These are phyloP conservation scores for Scutellaria baicalensis DNA, from an alignment of 257 asterid genomes.

Conservation along the genomic window DNA sequence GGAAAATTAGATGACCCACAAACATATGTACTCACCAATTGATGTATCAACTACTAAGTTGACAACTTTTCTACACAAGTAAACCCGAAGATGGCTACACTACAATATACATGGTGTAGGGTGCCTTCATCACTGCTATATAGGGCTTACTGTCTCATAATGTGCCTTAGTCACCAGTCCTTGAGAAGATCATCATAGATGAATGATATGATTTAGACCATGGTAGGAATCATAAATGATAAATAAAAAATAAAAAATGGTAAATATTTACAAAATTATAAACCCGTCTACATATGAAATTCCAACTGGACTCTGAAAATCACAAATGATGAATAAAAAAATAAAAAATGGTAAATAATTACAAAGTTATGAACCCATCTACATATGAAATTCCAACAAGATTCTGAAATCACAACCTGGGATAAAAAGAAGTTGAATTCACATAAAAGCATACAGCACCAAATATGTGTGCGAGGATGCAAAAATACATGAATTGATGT, in stretches of 20 bases:
- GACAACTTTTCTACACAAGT: neutral
- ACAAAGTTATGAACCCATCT: no score
- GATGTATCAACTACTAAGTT: neutral
- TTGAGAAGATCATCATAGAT: neutral
- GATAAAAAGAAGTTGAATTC: neutral
- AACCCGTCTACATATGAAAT: no score
- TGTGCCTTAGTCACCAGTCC: neutral
- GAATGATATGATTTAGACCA: no score
- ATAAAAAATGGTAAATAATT: no score
- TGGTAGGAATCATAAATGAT: no score
- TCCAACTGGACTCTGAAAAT: neutral
- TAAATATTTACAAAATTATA: no score
- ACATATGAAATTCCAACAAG: no score
- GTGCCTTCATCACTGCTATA: neutral
- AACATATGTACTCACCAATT: neutral
- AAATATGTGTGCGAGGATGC: neutral
- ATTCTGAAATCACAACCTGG: neutral
- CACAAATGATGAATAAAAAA: neutral
- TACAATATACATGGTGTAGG: neutral
- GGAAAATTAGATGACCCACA: neutral
- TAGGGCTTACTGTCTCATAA: neutral
- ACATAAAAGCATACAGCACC: neutral
- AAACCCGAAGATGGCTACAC: neutral
- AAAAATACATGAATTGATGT: neutral
- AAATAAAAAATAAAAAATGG: no score